Base-by-base conservation (phyloP, 345 rosid species). In the Populus tremula region DNA sequence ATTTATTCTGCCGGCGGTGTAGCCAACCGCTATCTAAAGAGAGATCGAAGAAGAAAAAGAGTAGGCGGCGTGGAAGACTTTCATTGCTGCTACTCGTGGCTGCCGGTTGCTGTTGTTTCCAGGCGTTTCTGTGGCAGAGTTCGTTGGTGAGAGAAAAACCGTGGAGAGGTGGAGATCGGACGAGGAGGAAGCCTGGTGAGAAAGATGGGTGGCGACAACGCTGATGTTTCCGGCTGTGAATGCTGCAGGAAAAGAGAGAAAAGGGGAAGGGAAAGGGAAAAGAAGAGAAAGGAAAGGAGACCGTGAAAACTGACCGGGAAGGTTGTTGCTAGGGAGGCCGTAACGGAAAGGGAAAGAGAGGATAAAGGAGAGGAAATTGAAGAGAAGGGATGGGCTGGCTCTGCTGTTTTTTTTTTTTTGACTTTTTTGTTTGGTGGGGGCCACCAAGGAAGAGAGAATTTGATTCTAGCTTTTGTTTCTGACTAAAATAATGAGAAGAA, bases 401-500 rank as follows among this genome's bases (percentile, higher is more conserved):
- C 2, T 31, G 33, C 5, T 35, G 50, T 6, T 70, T 43, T 3
- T 53, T 21, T 13, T 1, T 23, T 63, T 63, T 27, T 23, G 31
- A 31, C 50, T 16, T 64, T 20, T 33, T 75, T 16, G n/a, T 18
- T 27, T 23, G 23, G 43, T 53, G 71, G 76, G 73, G 33, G 78
- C 87, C 76, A 50, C 62, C 10, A 4, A 63, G 38, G 23, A 6
- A 21, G 70, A 66, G 36, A 75, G 64, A 20, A 9, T 54, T 39
- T 1, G 27, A 2, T 66, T 9, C 2, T 25, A 39, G 11, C 10
- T 8, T 16, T 5, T 6, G 3, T 31, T 5, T 9, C 8, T 25
- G 8, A 36, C 14, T 70, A 39, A 17, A 41, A 45, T 59, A 38
- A 69, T 25, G 53, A 29, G 59, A 72, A 59, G 76, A 84, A 76